Base-by-base conservation (phyloP, 495 filamentous ascomycete genomes). In the Cryomyces minteri region DNA sequence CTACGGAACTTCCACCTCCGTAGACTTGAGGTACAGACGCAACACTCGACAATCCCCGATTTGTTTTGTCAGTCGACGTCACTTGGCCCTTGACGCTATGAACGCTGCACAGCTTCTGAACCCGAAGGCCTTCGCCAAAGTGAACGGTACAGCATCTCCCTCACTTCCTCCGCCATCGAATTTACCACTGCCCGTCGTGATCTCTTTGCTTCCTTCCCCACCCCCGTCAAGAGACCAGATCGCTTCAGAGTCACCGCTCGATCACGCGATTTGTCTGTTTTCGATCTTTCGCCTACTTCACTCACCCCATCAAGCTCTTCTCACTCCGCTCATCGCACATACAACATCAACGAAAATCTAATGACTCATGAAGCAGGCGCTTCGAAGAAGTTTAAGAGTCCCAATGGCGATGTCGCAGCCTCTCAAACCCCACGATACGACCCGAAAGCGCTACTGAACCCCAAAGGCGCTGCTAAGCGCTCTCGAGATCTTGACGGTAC, bases 391-490 rank as follows among this genome's bases (percentile, higher is more conserved):
- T 25, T 2, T 25, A 25, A 25, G 18, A 25, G 18, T 25, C 18
- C 18, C 40, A 41, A 11, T 18, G 9, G 10, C 8, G 28, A 12
- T n/a, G 1, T 29, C 1, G 10, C 40, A 9, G 25, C 9, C 9
- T 8, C n/a, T 4, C 1, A 8, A 9, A 1, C 40, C 8, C 40
- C 40, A 18, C 11, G 28, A 18, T 57, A 47, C 48, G 58, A 54
- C 46, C 51, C 49, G 14, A 51, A 40, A n/a, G 50, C 43, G 8
- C 50, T 63, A 2, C 58, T 65, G 34, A 51, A 62, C 41, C 55
- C 59, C 12, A 60, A 52, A 43, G 43, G 50, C 5, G 41, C 48
- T 3, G 14, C 45, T 36, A 58, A 52, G 43, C 45, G 52, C 11
- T 34, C 47, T 7, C 30, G 18, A 47, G 33, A 49, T 11, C 12